These are phyloP conservation scores for Sclerotinia trifoliorum DNA, from an alignment of 2,329 filamentous ascomycete species.

Conservation along the genomic window DNA sequence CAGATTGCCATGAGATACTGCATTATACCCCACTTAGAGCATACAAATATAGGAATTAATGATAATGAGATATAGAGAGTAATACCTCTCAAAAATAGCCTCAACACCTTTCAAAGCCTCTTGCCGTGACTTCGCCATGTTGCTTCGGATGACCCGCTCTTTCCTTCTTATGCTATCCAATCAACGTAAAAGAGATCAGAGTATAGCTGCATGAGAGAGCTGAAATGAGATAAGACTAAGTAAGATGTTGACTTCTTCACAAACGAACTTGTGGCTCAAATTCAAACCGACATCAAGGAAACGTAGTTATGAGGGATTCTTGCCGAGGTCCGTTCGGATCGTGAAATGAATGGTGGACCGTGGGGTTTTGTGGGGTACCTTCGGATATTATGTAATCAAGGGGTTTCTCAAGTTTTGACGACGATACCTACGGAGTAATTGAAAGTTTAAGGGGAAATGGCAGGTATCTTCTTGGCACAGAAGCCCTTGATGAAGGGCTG, in stretches of 20 bases:
- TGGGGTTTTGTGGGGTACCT: not conserved
- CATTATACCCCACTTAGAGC: not conserved
- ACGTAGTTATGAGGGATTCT: not conserved
- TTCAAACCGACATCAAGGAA: not conserved
- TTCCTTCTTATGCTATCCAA: not conserved
- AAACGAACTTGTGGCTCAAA: not conserved
- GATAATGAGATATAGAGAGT: not conserved
- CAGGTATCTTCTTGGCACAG: not conserved
- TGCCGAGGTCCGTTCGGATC: not conserved
- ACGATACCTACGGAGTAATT: not conserved
- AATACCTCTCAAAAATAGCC: conserved; percentile 36
- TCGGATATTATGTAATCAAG: not conserved
- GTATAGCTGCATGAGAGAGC: not conserved
- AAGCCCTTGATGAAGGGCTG: not conserved
- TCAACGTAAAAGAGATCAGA: too few species aligned
- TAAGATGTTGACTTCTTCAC: not conserved
- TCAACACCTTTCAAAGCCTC: conserved; percentile 35
- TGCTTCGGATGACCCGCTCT: conserved; percentile 16
- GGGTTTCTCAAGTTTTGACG: not conserved
- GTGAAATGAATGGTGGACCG: not conserved
- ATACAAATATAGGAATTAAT: not conserved
- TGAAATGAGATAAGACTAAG: too few species aligned
- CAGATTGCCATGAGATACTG: too few species aligned
- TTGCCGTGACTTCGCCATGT: conserved; percentile 23
- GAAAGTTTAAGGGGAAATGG: not conserved